These are phyloP conservation scores for Moesziomyces sp. DNA, from an alignment of 1,284 basidiomycete species.

Conservation along the genomic window DNA sequence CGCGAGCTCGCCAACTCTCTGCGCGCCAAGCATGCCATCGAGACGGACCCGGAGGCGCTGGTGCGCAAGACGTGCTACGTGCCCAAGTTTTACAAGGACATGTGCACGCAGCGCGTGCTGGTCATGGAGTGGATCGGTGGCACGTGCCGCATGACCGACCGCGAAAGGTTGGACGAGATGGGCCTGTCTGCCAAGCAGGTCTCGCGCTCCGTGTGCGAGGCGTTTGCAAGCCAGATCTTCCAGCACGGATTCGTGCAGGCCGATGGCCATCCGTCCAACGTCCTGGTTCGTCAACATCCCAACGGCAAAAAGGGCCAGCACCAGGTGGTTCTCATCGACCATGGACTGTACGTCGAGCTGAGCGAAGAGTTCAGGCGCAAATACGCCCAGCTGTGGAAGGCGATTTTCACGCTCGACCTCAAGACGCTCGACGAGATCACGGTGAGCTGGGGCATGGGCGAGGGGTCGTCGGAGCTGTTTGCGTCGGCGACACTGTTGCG, in stretches of 20 bases:
- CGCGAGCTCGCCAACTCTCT: conserved; percentile 50
- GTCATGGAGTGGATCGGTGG: conserved; percentile 60
- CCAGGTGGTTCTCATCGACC: conserved; percentile 62
- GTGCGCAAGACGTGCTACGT: conserved; percentile 57
- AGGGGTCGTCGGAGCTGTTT: conserved; percentile 56
- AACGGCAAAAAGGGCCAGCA: conserved; percentile 52
- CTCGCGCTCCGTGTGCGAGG: conserved; percentile 53
- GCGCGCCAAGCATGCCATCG: conserved; percentile 47
- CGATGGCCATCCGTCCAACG: conserved; percentile 58
- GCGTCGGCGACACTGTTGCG: conserved; percentile 57
- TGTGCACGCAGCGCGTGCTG: conserved; percentile 48
- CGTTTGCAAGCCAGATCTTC: conserved; percentile 61
- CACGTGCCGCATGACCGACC: conserved; percentile 58
- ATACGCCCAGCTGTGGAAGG: conserved; percentile 61
- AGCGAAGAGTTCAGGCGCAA: conserved; percentile 54
- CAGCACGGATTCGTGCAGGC: conserved; percentile 62
- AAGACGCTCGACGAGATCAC: conserved; percentile 53
- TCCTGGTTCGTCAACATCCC: conserved; percentile 57
- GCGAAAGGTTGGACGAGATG: conserved; percentile 48
- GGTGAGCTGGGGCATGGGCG: conserved; percentile 58
- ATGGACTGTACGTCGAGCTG: conserved; percentile 59
- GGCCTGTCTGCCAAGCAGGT: conserved; percentile 54
- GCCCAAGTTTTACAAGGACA: conserved; percentile 49
- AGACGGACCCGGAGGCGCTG: conserved; percentile 42
- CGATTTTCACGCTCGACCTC: conserved; percentile 58